A percentile compares a stretch with the other conserved stretches of the same genome.
Evolutionary conservation across 2,329 filamentous ascomycete genomes (phyloP).

Genomic region (Penicillium sp.): DNA sequence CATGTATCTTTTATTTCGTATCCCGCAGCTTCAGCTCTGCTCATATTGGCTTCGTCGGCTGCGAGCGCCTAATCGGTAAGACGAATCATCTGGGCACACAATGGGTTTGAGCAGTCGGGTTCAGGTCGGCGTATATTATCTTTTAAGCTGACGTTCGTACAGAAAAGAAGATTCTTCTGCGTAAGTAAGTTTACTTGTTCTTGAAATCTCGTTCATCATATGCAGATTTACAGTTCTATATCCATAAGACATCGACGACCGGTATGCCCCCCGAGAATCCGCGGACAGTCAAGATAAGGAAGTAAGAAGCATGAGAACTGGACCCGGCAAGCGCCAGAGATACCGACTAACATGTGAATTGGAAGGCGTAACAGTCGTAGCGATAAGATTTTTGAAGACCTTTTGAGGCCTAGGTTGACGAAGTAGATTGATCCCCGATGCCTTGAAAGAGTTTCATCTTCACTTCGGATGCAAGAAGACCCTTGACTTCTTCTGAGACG

Average conservation of each 20-base stretch:
- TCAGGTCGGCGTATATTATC: neutral
- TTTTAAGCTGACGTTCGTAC: neutral
- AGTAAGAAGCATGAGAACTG: neutral
- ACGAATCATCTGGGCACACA: neutral
- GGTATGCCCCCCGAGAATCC: neutral
- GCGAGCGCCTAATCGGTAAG: neutral
- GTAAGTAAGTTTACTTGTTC: neutral
- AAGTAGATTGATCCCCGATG: constrained; percentile 30
- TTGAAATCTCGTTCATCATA: neutral
- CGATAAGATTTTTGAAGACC: constrained; percentile 5
- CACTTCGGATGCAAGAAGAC: constrained; percentile 48
- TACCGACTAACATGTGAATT: constrained; percentile 1
- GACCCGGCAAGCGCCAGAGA: constrained; percentile 14
- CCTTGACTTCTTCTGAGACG: constrained; percentile 53
- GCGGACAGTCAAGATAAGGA: neutral
- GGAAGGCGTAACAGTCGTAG: constrained; percentile 17
- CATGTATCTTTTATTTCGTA: neutral
- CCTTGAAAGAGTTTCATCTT: constrained; percentile 52
- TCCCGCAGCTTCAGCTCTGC: neutral
- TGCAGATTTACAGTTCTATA: neutral
- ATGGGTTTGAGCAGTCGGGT: neutral
- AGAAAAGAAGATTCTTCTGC: neutral
- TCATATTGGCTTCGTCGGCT: neutral
- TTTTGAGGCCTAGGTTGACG: constrained; percentile 12
- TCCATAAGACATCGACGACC: neutral